phyloP scores from a whole-genome alignment of 768 basidiomycete species.

The Pilatotrama ljubarskyi region DNA sequence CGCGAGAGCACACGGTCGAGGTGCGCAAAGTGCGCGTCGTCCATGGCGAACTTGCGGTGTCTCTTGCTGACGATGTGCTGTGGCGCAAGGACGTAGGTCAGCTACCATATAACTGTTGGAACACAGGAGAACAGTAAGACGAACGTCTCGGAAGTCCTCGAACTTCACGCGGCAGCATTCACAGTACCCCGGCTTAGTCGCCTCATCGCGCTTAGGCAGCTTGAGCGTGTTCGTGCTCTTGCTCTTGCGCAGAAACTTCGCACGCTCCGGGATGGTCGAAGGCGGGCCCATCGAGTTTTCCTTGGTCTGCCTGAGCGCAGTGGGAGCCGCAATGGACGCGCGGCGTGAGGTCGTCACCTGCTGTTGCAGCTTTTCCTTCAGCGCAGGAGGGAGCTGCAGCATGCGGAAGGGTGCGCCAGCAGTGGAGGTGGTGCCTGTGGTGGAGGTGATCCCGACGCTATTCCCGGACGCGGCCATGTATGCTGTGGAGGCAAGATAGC shows the following conservation, averaged over 20 bases:
- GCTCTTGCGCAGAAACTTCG: slow-evolving; percentile 63
- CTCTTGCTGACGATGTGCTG: slow-evolving; percentile 74
- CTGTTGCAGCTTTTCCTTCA: slow-evolving; percentile 58
- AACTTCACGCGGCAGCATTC: slow-evolving; percentile 94
- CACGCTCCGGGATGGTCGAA: slow-evolving; percentile 52
- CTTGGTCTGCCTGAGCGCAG: slow-evolving; percentile 31
- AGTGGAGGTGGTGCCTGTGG: slow-evolving; percentile 81
- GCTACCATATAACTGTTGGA: not conserved
- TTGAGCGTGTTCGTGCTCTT: slow-evolving; percentile 78
- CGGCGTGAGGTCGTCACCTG: slow-evolving; percentile 71
- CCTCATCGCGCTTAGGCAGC: slow-evolving; percentile 79
- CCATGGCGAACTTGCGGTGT: slow-evolving; percentile 81
- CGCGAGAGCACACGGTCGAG: slow-evolving; percentile 75
- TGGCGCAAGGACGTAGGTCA: not conserved
- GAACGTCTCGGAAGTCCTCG: slow-evolving; percentile 79
- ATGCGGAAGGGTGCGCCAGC: slow-evolving; percentile 47
- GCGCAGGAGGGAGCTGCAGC: slow-evolving; percentile 49
- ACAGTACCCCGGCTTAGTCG: slow-evolving; percentile 92
- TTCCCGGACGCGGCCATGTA: slow-evolving; percentile 95
- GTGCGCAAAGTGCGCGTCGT: slow-evolving; percentile 73
- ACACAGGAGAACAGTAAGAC: slow-evolving; percentile 27
- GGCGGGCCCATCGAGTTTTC: slow-evolving; percentile 70
- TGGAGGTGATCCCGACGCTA: slow-evolving; percentile 89
- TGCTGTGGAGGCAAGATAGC: slow-evolving; percentile 62
- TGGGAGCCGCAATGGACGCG: slow-evolving; percentile 35